Evolutionary conservation across 805 yeast species (phyloP).

Genomic region (Yamadazyma sp.): DNA sequence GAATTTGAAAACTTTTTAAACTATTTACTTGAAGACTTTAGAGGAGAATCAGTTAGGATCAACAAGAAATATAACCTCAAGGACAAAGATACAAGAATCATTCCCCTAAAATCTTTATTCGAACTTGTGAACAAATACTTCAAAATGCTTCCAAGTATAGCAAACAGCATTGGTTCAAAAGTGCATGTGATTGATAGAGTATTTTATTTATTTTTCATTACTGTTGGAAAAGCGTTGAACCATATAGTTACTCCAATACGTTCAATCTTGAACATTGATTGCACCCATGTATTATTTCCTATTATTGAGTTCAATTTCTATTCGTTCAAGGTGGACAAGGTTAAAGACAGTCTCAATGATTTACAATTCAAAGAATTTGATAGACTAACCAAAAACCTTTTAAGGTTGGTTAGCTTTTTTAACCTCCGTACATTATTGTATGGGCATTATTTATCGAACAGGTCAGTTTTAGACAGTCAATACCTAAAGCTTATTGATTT

Average conservation of each 20-base stretch:
- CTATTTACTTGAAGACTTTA: slow-evolving; percentile 23
- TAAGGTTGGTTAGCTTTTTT: slow-evolving; percentile 34
- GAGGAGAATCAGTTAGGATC: slow-evolving; percentile 27
- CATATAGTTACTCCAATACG: slow-evolving; percentile 37
- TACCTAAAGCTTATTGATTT: slow-evolving; percentile 14
- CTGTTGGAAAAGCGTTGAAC: slow-evolving; percentile 33
- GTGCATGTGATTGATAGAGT: slow-evolving; percentile 31
- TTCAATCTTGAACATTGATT: slow-evolving; percentile 34
- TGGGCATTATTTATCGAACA: slow-evolving; percentile 22
- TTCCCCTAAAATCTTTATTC: slow-evolving; percentile 32
- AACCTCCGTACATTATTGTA: slow-evolving; percentile 31
- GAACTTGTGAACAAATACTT: slow-evolving; percentile 38
- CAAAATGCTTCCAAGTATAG: slow-evolving; percentile 33
- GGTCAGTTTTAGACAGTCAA: slow-evolving; percentile 23
- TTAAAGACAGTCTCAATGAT: slow-evolving; percentile 15
- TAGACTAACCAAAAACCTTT: slow-evolving; percentile 24
- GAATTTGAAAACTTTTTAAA: slow-evolving; percentile 33
- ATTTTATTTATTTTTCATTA: slow-evolving; percentile 34
- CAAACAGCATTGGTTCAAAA: slow-evolving; percentile 26
- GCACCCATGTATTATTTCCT: slow-evolving; percentile 33
- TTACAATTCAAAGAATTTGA: slow-evolving; percentile 23
- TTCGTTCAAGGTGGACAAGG: slow-evolving; percentile 19
- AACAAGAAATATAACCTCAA: slow-evolving; percentile 25
- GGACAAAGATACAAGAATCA: slow-evolving; percentile 22
- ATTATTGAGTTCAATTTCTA: slow-evolving; percentile 27